Conservation (phyloP, 352 stramenopile species). For the Phytophthora pseudosyringae region DNA sequence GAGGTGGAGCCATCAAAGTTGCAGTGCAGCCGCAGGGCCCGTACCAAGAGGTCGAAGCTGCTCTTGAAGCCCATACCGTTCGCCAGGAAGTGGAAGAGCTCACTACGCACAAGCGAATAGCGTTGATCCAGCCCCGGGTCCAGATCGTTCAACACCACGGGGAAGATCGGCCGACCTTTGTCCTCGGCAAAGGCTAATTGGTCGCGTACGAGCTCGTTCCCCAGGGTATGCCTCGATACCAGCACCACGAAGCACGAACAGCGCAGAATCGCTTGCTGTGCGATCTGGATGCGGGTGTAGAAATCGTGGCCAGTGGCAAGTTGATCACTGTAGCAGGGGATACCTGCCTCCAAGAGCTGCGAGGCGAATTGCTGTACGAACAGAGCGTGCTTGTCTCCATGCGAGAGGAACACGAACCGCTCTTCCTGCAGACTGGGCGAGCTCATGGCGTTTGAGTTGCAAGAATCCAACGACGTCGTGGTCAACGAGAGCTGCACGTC, state of each 20-base stretch:
- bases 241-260: conserved; percentile 74
- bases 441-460: neutral
- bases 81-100: conserved; percentile 76
- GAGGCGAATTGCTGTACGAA: conserved; percentile 21
- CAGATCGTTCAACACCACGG: conserved; percentile 72
- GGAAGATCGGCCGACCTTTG: conserved; percentile 77
- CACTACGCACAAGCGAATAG: conserved; percentile 71
- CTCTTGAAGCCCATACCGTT: conserved; percentile 53
- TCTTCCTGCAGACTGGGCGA: too few relatives aligned
- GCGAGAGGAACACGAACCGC: conserved; percentile 24
- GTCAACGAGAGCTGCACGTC: conserved; percentile 1
- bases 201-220: conserved; percentile 73
- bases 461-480: neutral
- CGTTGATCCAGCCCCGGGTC: conserved; percentile 66
- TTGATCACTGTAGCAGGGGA: conserved; percentile 17
- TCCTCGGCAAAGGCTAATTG: conserved; percentile 82
- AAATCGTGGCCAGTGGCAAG: conserved; percentile 46
- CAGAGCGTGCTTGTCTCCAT: conserved; percentile 16
- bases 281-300: conserved; percentile 36
- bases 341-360: conserved; percentile 6
- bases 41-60: conserved; percentile 43
- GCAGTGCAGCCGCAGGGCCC: conserved; percentile 1
- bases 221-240: conserved; percentile 63
- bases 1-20: conserved; percentile 2
- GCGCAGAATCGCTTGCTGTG: conserved; percentile 69